phyloP scores from a whole-genome alignment of 2,329 filamentous ascomycete species.

The Lachnellula willkommii region DNA sequence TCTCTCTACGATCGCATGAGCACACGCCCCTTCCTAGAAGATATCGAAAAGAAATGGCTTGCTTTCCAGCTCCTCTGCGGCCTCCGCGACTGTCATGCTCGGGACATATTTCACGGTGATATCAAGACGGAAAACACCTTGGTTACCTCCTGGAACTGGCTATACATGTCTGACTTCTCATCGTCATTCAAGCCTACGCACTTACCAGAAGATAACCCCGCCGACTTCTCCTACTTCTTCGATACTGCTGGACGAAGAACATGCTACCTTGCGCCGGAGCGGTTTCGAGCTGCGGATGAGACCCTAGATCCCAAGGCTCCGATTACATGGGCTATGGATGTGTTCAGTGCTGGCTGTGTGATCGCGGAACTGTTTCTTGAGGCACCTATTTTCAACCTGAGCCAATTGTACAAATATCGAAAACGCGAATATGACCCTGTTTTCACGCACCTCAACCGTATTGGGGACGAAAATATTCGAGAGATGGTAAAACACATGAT shows the following conservation, averaged over 20 bases:
- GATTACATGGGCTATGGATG: slow-evolving; percentile 92
- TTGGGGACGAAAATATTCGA: slow-evolving; percentile 79
- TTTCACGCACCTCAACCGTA: slow-evolving; percentile 73
- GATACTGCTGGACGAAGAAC: slow-evolving; percentile 87
- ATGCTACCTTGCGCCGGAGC: slow-evolving; percentile 91
- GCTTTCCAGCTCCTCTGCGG: slow-evolving; percentile 92
- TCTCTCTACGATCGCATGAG: slow-evolving; percentile 96
- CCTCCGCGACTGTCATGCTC: slow-evolving; percentile 82
- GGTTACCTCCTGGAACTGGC: slow-evolving; percentile 99
- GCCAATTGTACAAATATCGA: slow-evolving; percentile 90
- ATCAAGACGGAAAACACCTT: slow-evolving; percentile 98
- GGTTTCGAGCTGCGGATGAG: slow-evolving; percentile 71
- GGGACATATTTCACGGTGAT: slow-evolving; percentile 90
- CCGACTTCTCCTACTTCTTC: slow-evolving; percentile 97
- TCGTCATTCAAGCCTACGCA: slow-evolving; percentile 91
- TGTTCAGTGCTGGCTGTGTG: slow-evolving; percentile 94
- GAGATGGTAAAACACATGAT: slow-evolving; percentile 96
- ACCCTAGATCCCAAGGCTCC: slow-evolving; percentile 58
- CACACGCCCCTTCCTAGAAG: slow-evolving; percentile 91
- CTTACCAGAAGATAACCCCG: slow-evolving; percentile 92
- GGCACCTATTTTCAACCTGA: slow-evolving; percentile 93
- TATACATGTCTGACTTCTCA: slow-evolving; percentile 96
- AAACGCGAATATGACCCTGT: slow-evolving; percentile 87
- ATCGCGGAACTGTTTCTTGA: slow-evolving; percentile 96
- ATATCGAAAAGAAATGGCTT: slow-evolving; percentile 98